Conservation (phyloP, 345 rosid species). For the Erucastrum elatum region DNA sequence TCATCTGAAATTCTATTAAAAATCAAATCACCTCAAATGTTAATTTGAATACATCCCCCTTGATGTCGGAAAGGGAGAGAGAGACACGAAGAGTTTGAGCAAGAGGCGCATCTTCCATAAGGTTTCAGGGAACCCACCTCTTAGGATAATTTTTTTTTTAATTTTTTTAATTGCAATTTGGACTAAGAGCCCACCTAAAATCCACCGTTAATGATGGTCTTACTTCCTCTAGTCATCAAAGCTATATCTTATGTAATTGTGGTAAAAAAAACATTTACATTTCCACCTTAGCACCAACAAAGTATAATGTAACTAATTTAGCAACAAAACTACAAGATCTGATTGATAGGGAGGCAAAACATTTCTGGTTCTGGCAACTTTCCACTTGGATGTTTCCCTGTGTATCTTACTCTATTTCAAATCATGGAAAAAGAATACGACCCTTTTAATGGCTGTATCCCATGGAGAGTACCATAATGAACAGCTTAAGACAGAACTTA, state of each 20-base stretch:
- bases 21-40: too few relatives aligned
- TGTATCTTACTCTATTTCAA: slow-evolving; percentile 37
- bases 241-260: slow-evolving; percentile 38
- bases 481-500: slow-evolving; percentile 36
- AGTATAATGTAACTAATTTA: background rate
- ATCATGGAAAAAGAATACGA: slow-evolving; percentile 35
- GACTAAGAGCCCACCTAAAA: too few relatives aligned
- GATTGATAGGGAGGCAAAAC: slow-evolving; percentile 47
- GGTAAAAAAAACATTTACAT: slow-evolving; percentile 28
- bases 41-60: too few relatives aligned
- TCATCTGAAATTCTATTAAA: too few relatives aligned
- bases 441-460: slow-evolving; percentile 44
- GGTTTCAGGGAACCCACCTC: too few relatives aligned
- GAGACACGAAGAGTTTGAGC: too few relatives aligned
- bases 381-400: slow-evolving; percentile 44
- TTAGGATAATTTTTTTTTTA: too few relatives aligned
- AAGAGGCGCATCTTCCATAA: too few relatives aligned
- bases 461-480: slow-evolving; percentile 48
- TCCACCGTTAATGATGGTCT: too few relatives aligned
- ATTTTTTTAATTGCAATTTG: too few relatives aligned
- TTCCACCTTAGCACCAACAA: background rate
- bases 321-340: slow-evolving; percentile 40
- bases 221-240: slow-evolving; percentile 42
- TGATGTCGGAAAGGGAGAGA: too few relatives aligned
- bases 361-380: slow-evolving; percentile 47